Evolutionary conservation across 1,284 basidiomycete species (phyloP), one percentile per base, ranked within the genome.

Genomic region (Cutaneotrichosporon sp.): DNA sequence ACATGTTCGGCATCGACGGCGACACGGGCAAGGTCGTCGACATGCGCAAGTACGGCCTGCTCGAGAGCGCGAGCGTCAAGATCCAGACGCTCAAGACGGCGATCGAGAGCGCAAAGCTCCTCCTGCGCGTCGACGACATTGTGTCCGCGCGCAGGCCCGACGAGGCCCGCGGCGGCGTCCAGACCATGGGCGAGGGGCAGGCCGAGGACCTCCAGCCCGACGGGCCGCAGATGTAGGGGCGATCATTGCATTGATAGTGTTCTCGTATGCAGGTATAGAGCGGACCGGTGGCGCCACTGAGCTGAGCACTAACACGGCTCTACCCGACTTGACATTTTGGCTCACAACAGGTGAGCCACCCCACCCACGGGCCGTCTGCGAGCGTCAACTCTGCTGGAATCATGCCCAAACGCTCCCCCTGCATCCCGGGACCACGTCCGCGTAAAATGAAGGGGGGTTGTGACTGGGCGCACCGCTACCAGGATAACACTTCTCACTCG

Each of bases 41-140:
- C 76, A 98, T 98, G 95, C 93, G 92, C 77, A 81, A 83, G 56
- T 97, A 97, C 77, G 94, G 94, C 0, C 81, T 99, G 60, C 92
- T 94, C 69, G 97, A 99, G 81, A 91, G 89, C 43, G 93, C 95
- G 2, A 94, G 92, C 65, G 95, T 99, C 73, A 98, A 98, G 89
- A 90, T 97, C 55, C 95, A 98, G 84, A 98, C 89, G 20, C 82
- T 97, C 74, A 98, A 99, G 86, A 99, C 95, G 11, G 95, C 95
- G 18, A 90, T 98, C 69, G 94, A 98, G 87, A 91, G 89, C 45
- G 90, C 95, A 0, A 91, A 92, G 16, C 87, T 98, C 81, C 82
- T 97, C 13, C 84, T 98, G 16, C 88, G 95, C 38, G 94, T 98
- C 3, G 95, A 98, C 76, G 94, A 98, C 74, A 92, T 97, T 58